Evolutionary conservation across 2,329 filamentous ascomycete species (phyloP).

Genomic region (Fusarium caatingaense): DNA sequence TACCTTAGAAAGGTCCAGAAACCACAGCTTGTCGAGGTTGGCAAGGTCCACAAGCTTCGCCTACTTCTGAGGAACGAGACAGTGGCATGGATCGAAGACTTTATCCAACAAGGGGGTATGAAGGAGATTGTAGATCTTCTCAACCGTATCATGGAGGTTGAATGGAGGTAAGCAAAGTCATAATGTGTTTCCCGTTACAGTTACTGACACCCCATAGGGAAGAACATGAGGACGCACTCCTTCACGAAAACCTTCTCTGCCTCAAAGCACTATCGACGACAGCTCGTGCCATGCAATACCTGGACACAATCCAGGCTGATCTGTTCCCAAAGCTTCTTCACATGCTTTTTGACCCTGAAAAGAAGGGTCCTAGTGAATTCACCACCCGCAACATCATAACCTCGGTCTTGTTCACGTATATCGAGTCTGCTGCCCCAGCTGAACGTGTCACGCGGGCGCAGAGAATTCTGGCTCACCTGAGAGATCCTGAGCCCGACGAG

Average conservation of each 20-base stretch:
- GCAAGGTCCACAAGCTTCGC: constrained; percentile 91
- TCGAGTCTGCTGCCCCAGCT: constrained; percentile 71
- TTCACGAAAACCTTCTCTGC: constrained; percentile 92
- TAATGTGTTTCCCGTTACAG: background rate
- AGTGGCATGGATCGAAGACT: constrained; percentile 93
- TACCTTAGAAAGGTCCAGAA: constrained; percentile 85
- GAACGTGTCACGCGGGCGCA: constrained; percentile 76
- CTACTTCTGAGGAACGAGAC: constrained; percentile 93
- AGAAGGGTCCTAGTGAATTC: constrained; percentile 97
- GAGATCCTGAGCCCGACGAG: constrained; percentile 81
- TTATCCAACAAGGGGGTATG: constrained; percentile 92
- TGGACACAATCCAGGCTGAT: constrained; percentile 80
- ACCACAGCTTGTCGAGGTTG: constrained; percentile 89
- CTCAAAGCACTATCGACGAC: constrained; percentile 96
- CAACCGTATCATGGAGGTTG: constrained; percentile 92
- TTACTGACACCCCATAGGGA: constrained; percentile 66
- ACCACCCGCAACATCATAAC: constrained; percentile 92
- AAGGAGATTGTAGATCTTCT: constrained; percentile 87
- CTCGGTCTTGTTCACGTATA: constrained; percentile 88
- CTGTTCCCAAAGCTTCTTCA: constrained; percentile 87
- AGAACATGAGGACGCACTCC: constrained; percentile 92
- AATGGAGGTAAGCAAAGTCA: constrained; percentile 81
- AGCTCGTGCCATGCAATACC: constrained; percentile 82
- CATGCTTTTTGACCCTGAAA: constrained; percentile 97
- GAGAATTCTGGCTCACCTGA: constrained; percentile 81